Base-by-base conservation (phyloP, 2,329 filamentous ascomycete genomes). In the Gliomastix tumulicola region DNA sequence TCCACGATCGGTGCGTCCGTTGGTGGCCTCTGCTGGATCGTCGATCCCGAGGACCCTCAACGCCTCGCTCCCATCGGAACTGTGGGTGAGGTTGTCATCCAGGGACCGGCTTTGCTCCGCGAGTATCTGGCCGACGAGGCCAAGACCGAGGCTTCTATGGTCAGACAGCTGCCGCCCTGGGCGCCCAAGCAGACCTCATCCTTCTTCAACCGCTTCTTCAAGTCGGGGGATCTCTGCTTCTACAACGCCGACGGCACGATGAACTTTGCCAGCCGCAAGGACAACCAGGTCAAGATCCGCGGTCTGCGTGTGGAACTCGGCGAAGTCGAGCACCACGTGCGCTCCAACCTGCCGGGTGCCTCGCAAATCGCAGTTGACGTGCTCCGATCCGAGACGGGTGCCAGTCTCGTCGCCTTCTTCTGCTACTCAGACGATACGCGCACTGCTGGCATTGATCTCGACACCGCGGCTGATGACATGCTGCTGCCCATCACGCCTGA, bases 91-190 rank as follows among this genome's bases (percentile, higher is more conserved):
- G 33, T 42, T 13, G 30, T 41, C 15, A 38, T 45, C 15, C 37
- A 45, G 25, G 43, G 41, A 1, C 69, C 68, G n/a, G 41, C 39
- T 9, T 7, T 75, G 12, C 67, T 65, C 19, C 53, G 62, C 23
- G 67, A 69, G 21, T 76, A 75, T 39, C 49, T 71, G 13, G 65
- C 68, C 35, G 41, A 49, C 11, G 5, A 49, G 28, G 19, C 34
- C 13, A 11, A 15, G 3, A 55, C 65, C 58, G 18, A 31, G 12
- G 10, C n/a, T 7, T n/a, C 41, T 6, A 49, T 50, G 12, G 37
- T 48, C 12, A 32, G 16, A 8, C 10, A 34, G 19, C 32, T 34
- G 2, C 32, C 32, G 11, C n/a, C 17, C 12, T 34, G 32, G 32
- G 32, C 20, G 6, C 32, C 32, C 18, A 17, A 19, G 16, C 16